Conservation (phyloP, 2,329 filamentous ascomycete genomes). For the Ustilaginoidea virens region DNA sequence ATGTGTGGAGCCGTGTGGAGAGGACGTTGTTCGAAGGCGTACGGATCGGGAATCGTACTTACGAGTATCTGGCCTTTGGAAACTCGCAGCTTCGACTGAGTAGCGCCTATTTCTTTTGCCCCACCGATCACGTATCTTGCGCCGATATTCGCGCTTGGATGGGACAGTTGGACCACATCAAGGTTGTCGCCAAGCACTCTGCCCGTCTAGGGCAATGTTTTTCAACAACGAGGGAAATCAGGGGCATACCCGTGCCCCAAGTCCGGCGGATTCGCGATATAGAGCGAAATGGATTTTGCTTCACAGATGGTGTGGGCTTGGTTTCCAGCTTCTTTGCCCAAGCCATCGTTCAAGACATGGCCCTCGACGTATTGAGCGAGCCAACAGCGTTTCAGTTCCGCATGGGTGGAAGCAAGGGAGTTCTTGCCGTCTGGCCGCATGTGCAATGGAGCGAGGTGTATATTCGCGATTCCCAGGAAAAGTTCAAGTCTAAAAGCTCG, state of each 20-base stretch:
- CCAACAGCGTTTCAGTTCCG: slow-evolving; percentile 88
- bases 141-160: slow-evolving; percentile 72
- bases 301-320: slow-evolving; percentile 87
- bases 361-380: slow-evolving; percentile 36
- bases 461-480: slow-evolving; percentile 72
- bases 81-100: slow-evolving; percentile 91
- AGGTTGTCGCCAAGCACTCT: slow-evolving; percentile 74
- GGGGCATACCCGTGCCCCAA: slow-evolving; percentile 42
- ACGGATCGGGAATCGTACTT: slow-evolving; percentile 63
- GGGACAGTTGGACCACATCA: slow-evolving; percentile 72
- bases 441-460: slow-evolving; percentile 54
- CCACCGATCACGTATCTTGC: slow-evolving; percentile 49
- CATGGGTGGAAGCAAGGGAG: slow-evolving; percentile 81
- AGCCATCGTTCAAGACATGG: slow-evolving; percentile 57
- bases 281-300: slow-evolving; percentile 50
- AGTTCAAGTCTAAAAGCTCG: slow-evolving; percentile 59
- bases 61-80: slow-evolving; percentile 84
- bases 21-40: slow-evolving; percentile 65
- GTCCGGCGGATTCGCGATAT: slow-evolving; percentile 55
- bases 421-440: slow-evolving; percentile 61
- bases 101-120: slow-evolving; percentile 83
- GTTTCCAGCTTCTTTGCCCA: slow-evolving; percentile 67
- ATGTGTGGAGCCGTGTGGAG: slow-evolving; percentile 60
- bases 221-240: slow-evolving; percentile 72
- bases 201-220: slow-evolving; percentile 90